Evolutionary conservation across 306 rosid species (phyloP), one percentile per base, ranked within the genome.

Genomic region (Oemleria cerasiformis): DNA sequence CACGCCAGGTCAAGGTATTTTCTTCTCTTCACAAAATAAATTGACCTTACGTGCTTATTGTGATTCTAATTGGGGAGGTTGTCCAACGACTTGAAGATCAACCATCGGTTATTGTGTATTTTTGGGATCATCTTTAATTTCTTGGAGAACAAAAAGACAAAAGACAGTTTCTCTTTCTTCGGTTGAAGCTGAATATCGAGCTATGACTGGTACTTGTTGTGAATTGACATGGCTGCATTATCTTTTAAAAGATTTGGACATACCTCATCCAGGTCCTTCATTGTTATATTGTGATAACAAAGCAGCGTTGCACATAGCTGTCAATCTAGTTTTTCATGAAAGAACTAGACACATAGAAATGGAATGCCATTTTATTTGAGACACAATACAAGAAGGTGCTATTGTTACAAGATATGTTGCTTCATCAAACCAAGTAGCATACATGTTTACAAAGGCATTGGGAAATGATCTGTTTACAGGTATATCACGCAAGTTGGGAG

Each of bases 311-410:
- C 48, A 59, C 34, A 72, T 59, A 8, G 20, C 68, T 14, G 8
- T 11, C 3, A 72, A 59, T 15, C 17, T n/a, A 7, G 20, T 60
- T 2, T 72, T 45, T 25, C 75, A 72, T 16, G 45, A 72, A 30
- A 6, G 14, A 2, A 72, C 69, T 1, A 47, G 62, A 9, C 50
- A 61, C 19, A 72, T 61, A 1, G 67, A 45, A 6, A 58, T 62
- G 5, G 50, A 45, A 7, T 45, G 49, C 12, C 49, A 45, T 10
- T 45, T 45, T 13, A 45, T 45, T 10, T 7, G 49, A 72, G 47
- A 65, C 20, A 42, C 42, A 13, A 42, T 43, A 14, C 34, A 20
- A 41, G n/a, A 12, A 0, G 54, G 54, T 0, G 4, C 19, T 2
- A 15, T 65, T 2, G 2, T 5, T 13, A n/a, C 44, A 17, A 2